Conservation (phyloP, 192 early-diverging fungal genomes). For the Dissophora ornata region DNA sequence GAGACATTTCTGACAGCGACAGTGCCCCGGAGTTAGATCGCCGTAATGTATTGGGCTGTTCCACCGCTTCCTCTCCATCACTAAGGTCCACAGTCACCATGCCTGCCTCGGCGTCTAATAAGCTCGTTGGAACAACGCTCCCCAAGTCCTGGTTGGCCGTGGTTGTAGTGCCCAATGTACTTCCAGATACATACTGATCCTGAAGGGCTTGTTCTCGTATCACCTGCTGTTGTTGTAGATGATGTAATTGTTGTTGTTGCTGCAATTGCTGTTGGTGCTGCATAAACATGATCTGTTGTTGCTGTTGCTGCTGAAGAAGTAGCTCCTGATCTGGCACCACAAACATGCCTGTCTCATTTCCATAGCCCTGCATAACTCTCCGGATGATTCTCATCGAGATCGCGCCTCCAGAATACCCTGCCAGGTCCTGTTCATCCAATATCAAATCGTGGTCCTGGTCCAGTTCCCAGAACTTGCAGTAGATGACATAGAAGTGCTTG, state of each 20-base stretch:
- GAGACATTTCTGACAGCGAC: slow-evolving; percentile 3
- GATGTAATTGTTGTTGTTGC: slow-evolving; percentile 15
- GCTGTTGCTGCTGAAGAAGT: slow-evolving; percentile 39
- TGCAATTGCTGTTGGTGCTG: slow-evolving; percentile 28
- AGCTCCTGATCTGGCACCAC: slow-evolving; percentile 36
- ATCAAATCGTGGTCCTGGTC: slow-evolving; percentile 90
- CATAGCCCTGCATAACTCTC: slow-evolving; percentile 76
- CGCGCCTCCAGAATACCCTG: slow-evolving; percentile 76
- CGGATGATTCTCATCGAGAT: slow-evolving; percentile 76
- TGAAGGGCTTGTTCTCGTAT: no score
- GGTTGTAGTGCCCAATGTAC: no score
- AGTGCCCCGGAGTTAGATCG: slow-evolving; percentile 27
- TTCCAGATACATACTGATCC: no score
- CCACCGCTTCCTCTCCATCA: background rate
- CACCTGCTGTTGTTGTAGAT: slow-evolving; percentile 5
- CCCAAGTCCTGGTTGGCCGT: no score
- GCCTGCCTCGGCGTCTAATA: background rate
- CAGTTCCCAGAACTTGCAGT: slow-evolving; percentile 97
- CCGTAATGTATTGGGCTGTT: slow-evolving; percentile 2
- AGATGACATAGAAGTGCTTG: slow-evolving; percentile 98
- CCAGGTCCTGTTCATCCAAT: slow-evolving; percentile 74
- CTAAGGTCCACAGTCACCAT: slow-evolving; percentile 3
- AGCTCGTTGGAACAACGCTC: background rate
- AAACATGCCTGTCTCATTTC: slow-evolving; percentile 65
- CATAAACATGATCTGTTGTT: slow-evolving; percentile 18